Evolutionary conservation across 139 green algal species (phyloP), one percentile per base, ranked within the genome.

Genomic region (Chlamydomonas sp.): DNA sequence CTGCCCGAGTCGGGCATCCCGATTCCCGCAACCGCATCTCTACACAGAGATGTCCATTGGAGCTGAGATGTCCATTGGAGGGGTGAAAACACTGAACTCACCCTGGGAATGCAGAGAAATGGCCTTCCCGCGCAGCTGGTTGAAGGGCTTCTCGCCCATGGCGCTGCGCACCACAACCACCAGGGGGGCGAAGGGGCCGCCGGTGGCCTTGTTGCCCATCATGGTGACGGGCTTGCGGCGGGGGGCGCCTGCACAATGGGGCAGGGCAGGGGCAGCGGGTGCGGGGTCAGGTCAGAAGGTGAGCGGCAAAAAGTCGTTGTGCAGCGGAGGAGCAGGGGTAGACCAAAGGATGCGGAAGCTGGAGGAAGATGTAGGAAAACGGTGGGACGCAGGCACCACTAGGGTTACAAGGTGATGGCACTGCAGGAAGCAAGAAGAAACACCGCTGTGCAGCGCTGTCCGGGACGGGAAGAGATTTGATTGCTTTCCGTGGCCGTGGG

Each of bases 41-140:
- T 75, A 20, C 10, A 68, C 16, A 73, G 60, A 9, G 7, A 85
- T 7, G 16, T 8, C 79, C 10, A 8, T 14, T 57, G 63, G 7
- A 69, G 64, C 15, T n/a, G 71, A 20, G 5, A n/a, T 8, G 71
- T 14, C 73, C 7, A 60, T n/a, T 4, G 5, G 60, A 62, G 67
- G 59, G 73, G 59, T 18, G 67, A 78, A 78, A 73, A 66, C 60
- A 10, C 5, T 7, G 4, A 5, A 79, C 91, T 89, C 78, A 98
- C 97, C 94, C 93, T 99, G 98, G 12, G 98, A 99, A 91, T 99
- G 98, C 64, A 99, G 88, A 0, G 97, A 97, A 86, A 99, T 99
- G 74, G 91, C 97, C 93, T 99, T 99, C 60, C 98, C 98, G 58
- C 98, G 91, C 0, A 99, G 85, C 91, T 99, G 92, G 94, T 99